A percentile compares a stretch with the other conserved stretches of the same genome.
Evolutionary conservation across 148 eudicot genomes (phyloP).

Genomic region (Rhododendron vialii): DNA sequence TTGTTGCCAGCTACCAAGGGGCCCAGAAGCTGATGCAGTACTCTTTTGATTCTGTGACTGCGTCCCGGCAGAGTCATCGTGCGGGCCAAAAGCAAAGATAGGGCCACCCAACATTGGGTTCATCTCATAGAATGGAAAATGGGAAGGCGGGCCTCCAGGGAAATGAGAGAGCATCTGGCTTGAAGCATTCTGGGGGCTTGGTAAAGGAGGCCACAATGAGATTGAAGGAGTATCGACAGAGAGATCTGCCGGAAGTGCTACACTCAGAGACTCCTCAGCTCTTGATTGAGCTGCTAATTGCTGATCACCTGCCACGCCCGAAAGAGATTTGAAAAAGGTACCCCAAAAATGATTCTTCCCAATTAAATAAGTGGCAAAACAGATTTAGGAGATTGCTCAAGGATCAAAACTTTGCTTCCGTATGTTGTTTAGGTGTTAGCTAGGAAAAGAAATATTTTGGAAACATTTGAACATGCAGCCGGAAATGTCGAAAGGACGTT

Average conservation of each 20-base stretch:
- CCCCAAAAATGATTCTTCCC: not conserved
- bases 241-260: conserved; percentile 95
- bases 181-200: conserved; percentile 79
- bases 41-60: conserved; percentile 65
- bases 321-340: conserved; percentile 5
- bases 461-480: not conserved
- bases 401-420: not conserved
- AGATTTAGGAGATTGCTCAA: not conserved
- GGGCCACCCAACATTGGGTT: conserved; percentile 86
- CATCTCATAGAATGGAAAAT: conserved; percentile 89
- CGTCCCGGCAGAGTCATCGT: conserved; percentile 58
- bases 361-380: not conserved
- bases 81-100: conserved; percentile 73
- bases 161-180: conserved; percentile 73
- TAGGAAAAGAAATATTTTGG: not conserved
- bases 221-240: conserved; percentile 86
- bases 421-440: not conserved
- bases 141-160: conserved; percentile 70
- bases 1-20: conserved; percentile 77
- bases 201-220: conserved; percentile 89
- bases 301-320: conserved; percentile 53
- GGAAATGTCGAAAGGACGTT: not conserved
- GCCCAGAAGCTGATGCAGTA: conserved; percentile 51
- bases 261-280: conserved; percentile 65
- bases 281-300: conserved; percentile 45